Evolutionary conservation across 192 early-diverging fungal genomes (phyloP), one percentile per base, ranked within the genome.

Genomic region (Backusella morwellensis): DNA sequence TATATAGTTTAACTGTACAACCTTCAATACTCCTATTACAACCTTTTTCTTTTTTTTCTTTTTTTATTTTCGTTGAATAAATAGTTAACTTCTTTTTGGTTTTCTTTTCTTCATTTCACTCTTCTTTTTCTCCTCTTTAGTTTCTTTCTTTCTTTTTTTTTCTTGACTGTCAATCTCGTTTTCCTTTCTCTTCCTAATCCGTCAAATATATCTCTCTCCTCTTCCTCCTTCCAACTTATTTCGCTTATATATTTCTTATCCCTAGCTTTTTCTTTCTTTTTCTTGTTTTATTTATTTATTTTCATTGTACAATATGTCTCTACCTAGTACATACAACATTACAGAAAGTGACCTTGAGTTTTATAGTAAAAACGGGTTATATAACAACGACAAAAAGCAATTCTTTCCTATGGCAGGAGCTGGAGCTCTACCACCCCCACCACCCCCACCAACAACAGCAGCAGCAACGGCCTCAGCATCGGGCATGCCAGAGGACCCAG

Each of bases 221-320:
- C 19, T 6, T 6, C 19, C 6, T 50, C 47, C 19, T n/a, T 17
- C 6, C 47, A 5, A 14, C 15, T 44, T 50, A 19, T n/a, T 21
- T 50, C 19, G n/a, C 19, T n/a, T 50, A 50, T n/a, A 50, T n/a
- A 50, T 50, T 50, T 50, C 6, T 50, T 50, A 50, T 50, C 17
- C 47, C 17, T n/a, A 50, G 21, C 70, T 42, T 35, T 35, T 72
- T 72, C 80, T 35, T 72, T 72, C 80, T 59, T 44, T 71, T 66
- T 73, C 19, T 75, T 56, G 26, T 68, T 41, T 75, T 21, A 15
- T 42, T 75, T 70, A 35, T 69, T n/a, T 69, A 69, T 38, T 38
- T 36, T 69, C 17, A 38, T 23, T 23, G 23, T 59, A 59, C 23
- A 63, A 63, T 11, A 70, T 70, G 68, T 70, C 68, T 41, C 40